Conservation (phyloP, 352 stramenopile genomes). For the Thalassiosira oceanica region DNA sequence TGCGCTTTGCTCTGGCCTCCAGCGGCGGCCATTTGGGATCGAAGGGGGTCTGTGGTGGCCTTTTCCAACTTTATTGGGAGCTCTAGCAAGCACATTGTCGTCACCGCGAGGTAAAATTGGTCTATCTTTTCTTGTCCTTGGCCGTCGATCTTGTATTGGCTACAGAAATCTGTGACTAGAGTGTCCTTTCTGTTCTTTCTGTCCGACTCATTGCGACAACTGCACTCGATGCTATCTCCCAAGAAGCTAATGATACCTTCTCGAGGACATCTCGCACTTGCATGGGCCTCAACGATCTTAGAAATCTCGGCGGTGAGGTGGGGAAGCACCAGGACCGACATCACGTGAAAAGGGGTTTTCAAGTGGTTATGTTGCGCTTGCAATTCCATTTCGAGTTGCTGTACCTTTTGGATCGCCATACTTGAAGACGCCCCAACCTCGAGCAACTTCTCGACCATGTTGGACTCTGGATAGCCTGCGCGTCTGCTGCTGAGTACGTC, state of each 20-base stretch:
- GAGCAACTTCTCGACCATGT: conserved; percentile 44
- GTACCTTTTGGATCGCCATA: conserved; percentile 54
- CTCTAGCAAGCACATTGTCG: conserved; percentile 20
- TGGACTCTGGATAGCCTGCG: background rate
- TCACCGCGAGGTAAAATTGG: conserved; percentile 17
- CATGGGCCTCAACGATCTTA: conserved; percentile 26
- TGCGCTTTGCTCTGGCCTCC: conserved; percentile 13
- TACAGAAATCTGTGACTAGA: conserved; percentile 40
- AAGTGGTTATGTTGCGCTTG: conserved; percentile 41
- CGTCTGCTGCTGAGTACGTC: conserved; percentile 1
- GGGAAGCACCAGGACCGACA: conserved; percentile 36
- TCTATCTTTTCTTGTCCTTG: conserved; percentile 14
- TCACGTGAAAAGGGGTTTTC: conserved; percentile 40
- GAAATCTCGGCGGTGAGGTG: conserved; percentile 30
- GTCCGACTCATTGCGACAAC: conserved; percentile 33
- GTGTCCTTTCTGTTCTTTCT: conserved; percentile 17
- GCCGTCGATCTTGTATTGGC: conserved; percentile 32
- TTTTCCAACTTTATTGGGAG: conserved; percentile 11
- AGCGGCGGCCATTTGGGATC: too few relatives aligned
- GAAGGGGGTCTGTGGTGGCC: too few relatives aligned
- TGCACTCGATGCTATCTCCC: conserved; percentile 45
- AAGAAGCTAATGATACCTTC: conserved; percentile 43
- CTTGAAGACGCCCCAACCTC: conserved; percentile 26
- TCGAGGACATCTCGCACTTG: conserved; percentile 7
- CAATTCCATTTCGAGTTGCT: conserved; percentile 44